Conservation (phyloP, 352 stramenopile species). For the Thalassiosira livingstoniorum region DNA sequence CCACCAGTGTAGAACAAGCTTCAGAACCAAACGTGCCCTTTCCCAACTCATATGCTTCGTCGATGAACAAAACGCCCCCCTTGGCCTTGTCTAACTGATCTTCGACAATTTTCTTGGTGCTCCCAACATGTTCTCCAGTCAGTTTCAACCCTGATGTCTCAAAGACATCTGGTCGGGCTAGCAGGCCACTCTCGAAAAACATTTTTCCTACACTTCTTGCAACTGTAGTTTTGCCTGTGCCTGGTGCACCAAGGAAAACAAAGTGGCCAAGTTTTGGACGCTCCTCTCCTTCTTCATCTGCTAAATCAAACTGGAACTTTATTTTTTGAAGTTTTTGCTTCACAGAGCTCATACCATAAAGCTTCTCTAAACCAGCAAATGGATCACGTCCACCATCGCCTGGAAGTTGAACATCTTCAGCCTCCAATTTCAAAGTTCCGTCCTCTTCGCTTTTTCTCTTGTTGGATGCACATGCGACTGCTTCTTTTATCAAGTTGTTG, state of each 20-base stretch:
- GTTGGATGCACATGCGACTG: constrained; percentile 82
- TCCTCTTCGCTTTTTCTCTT: constrained; percentile 40
- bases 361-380: constrained; percentile 41
- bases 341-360: constrained; percentile 61
- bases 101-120: constrained; percentile 40
- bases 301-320: constrained; percentile 37
- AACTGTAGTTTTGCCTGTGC: constrained; percentile 57
- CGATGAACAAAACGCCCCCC: constrained; percentile 93
- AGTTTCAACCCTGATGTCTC: constrained; percentile 39
- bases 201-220: constrained; percentile 42
- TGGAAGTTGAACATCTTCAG: constrained; percentile 53
- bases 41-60: constrained; percentile 90
- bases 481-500: constrained; percentile 87
- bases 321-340: constrained; percentile 54
- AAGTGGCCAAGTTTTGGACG: constrained; percentile 48
- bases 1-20: constrained; percentile 90
- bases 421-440: constrained; percentile 39
- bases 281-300: constrained; percentile 45
- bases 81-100: constrained; percentile 84
- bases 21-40: constrained; percentile 88
- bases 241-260: constrained; percentile 88
- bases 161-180: constrained; percentile 27
- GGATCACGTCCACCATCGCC: constrained; percentile 27
- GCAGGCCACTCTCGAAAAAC: constrained; percentile 29
- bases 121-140: constrained; percentile 32